Base-by-base conservation (phyloP, 306 rosid genomes). In the Cercis canadensis region DNA sequence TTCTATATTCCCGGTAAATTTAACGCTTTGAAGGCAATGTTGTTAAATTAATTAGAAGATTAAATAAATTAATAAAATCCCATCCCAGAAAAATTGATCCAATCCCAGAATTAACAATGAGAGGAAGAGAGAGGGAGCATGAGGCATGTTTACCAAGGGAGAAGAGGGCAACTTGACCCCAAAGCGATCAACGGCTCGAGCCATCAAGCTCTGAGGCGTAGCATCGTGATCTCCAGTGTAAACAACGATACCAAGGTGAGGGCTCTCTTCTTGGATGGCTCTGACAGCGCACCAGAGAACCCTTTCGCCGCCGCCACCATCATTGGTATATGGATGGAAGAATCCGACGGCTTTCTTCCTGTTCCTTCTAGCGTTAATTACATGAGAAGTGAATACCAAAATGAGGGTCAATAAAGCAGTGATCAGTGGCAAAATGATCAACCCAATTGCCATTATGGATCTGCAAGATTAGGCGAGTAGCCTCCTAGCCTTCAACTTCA, bases 301-400 rank as follows among this genome's bases (percentile, higher is more conserved):
- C 65, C 95, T 77, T 70, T 94, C 99, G 5, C 99, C 92, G 9
- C 97, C 99, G 43, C 95, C 97, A 8, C 96, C 97, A 36, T 88
- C 95, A 73, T 91, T 91, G 75, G 99, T 91, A 82, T 81, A 94
- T 4, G 97, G 99, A 60, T 94, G 97, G 85, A 94, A 91, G 91
- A 90, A 94, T 2, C 83, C 97, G n/a, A 94, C 78, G 19, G 92
- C 94, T 29, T 39, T 79, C 69, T 86, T 86, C 40, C 87, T 82
- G 73, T 34, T 85, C 46, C 75, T 43, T 36, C 92, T 77, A 14
- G 85, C 81, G 44, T 69, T 60, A 67, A 76, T 50, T 7, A 75
- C 51, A 6, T 56, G 63, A 21, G 36, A 50, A 39, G 72, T 31
- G 41, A 90, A n/a, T 59, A 70, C 76, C 36, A 82, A 13, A 43